Evolutionary conservation across 495 filamentous ascomycete species (phyloP), one percentile per base, ranked within the genome.

Genomic region (Neurospora sp.): DNA sequence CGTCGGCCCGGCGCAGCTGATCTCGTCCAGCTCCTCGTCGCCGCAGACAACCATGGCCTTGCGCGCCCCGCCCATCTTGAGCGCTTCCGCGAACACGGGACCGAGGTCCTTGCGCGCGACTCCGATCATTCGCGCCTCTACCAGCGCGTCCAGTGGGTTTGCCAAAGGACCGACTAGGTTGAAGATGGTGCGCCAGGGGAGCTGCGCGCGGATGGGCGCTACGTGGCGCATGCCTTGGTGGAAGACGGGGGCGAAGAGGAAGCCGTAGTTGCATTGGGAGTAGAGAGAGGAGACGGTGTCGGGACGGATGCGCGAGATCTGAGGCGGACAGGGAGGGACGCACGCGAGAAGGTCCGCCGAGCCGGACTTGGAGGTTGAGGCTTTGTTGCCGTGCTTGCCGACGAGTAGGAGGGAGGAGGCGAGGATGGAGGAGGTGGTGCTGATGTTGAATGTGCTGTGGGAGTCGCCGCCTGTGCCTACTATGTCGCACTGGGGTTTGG

Each of bases 361-460:
- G 42, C 96, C 96, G 6, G 96, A 98, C 72, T 93, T 91, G 18
- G 95, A 98, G 16, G 96, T 98, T 9, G 94, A 93, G n/a, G 96
- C 94, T 71, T 90, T 89, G 84, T 98, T 98, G 72, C 96, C 96
- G 83, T 99, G 96, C 82, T 99, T 99, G 71, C 91, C 92, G 70
- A 97, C 86, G 61, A 96, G 83, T 20, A 98, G 87, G 14, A 93
- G 82, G 18, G 92, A 89, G 6, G 94, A 95, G 72, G 92, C 94
- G 61, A 99, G 86, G 77, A 99, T 97, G 6, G 94, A 97, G 5
- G 96, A 88, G 8, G 95, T 97, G 4, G 96, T 98, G 75, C 90
- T 93, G 80, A 99, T 93, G 80, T 99, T 99, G 89, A 97, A 98
- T 22, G 96, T 99, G 80, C 94, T 92, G 85, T 98, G 94, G 40